A percentile compares a stretch with the other conserved stretches of the same genome.
Conservation (phyloP, 495 filamentous ascomycete species). For the Ramalina peruviana region DNA sequence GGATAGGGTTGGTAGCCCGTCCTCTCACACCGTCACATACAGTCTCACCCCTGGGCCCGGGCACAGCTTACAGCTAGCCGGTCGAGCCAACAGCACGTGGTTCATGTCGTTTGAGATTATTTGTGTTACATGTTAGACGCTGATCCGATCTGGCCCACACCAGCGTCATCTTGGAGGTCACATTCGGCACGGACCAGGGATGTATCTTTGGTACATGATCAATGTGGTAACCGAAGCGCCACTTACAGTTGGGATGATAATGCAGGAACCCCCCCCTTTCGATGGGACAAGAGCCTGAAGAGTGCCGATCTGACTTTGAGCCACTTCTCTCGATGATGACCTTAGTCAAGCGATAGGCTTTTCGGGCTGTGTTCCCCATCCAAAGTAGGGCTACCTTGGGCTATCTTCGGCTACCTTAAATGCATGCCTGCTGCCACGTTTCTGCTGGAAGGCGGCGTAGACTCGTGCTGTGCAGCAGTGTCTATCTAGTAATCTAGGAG, state of each 20-base stretch:
- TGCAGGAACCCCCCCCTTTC: neutral
- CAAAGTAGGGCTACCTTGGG: neutral
- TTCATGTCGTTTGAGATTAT: neutral
- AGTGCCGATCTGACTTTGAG: neutral
- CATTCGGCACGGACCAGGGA: neutral
- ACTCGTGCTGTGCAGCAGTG: neutral
- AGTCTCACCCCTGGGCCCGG: neutral
- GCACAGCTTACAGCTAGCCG: neutral
- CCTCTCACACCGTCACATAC: neutral
- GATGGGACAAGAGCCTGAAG: neutral
- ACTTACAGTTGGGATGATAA: neutral
- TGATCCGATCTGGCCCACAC: neutral
- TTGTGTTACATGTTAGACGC: neutral
- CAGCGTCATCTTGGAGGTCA: neutral
- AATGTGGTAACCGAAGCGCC: neutral
- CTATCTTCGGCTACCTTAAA: constrained; percentile 1
- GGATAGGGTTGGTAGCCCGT: neutral
- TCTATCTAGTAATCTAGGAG: neutral
- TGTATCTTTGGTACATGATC: neutral
- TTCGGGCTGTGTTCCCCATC: constrained; percentile 2
- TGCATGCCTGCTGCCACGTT: constrained; percentile 5
- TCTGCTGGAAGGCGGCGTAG: neutral
- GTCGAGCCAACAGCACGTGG: neutral
- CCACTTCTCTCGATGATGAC: neutral
- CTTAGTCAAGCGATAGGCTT: neutral